Evolutionary conservation across 1,284 basidiomycete species (phyloP).

Genomic region (Austroboletus rostrupii): DNA sequence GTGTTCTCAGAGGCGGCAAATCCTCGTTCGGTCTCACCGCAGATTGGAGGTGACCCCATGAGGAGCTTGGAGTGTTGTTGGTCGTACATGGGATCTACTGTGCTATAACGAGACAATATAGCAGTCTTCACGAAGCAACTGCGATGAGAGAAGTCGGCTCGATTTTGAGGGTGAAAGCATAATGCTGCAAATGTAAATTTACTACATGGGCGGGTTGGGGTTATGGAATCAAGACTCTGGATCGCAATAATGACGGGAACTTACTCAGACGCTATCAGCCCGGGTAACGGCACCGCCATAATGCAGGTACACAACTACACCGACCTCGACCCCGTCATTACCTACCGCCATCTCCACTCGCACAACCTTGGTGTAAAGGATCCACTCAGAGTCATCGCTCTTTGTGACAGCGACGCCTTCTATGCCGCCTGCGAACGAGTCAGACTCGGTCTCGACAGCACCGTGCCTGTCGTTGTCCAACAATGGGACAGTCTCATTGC

Average conservation of each 20-base stretch:
- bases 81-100: constrained; percentile 7
- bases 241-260: too few species aligned
- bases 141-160: too few species aligned
- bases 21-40: neutral
- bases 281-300: too few species aligned
- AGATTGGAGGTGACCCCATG: constrained; percentile 18
- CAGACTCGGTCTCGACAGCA: constrained; percentile 69
- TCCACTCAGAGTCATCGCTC: constrained; percentile 75
- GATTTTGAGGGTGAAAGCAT: too few species aligned
- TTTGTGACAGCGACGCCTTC: constrained; percentile 93
- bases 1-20: constrained; percentile 21
- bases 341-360: constrained; percentile 68
- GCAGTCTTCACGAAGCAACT: constrained; percentile 45
- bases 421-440: constrained; percentile 91
- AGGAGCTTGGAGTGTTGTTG: constrained; percentile 3
- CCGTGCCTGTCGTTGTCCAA: constrained; percentile 82
- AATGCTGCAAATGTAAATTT: too few species aligned
- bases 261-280: too few species aligned
- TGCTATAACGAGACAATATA: constrained; percentile 40
- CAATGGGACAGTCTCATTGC: constrained; percentile 94
- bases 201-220: neutral
- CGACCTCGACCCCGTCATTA: constrained; percentile 62
- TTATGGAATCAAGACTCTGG: too few species aligned
- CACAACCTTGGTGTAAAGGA: constrained; percentile 63
- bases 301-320: constrained; percentile 42